These are phyloP conservation scores for Dryas octopetala DNA, from an alignment of 306 rosid species.

Conservation along the genomic window DNA sequence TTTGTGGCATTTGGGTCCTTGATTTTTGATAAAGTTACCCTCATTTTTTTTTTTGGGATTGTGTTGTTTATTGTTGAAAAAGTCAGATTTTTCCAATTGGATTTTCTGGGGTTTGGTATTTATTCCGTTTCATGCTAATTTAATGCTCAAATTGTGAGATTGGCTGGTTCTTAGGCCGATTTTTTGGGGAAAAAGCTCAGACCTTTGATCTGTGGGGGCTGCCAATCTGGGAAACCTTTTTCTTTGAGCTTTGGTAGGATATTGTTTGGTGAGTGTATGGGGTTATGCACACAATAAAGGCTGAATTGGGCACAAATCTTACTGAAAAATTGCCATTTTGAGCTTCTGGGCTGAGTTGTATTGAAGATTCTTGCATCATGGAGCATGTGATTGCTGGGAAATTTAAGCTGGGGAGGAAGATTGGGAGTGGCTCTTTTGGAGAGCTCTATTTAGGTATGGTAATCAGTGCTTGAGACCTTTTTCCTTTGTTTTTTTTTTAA, in stretches of 20 bases:
- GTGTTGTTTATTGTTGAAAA: not conserved
- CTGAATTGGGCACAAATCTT: conserved; percentile 46
- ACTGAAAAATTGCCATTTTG: conserved; percentile 24
- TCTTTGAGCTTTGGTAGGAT: conserved; percentile 31
- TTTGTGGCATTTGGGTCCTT: conserved; percentile 4
- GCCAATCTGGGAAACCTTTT: conserved; percentile 25
- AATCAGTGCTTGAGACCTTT: not conserved
- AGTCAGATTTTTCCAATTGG: conserved; percentile 2
- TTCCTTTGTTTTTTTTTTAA: not conserved
- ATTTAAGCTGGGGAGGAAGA: conserved; percentile 96
- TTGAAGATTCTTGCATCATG: conserved; percentile 59
- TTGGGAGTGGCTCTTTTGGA: conserved; percentile 99
- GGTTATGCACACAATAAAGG: conserved; percentile 40
- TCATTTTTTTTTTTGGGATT: not conserved
- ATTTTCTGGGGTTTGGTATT: conserved; percentile 1
- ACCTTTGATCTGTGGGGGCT: conserved; percentile 23
- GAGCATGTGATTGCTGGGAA: conserved; percentile 90
- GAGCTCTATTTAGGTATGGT: conserved; percentile 85
- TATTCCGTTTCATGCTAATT: conserved; percentile 8
- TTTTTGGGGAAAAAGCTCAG: conserved; percentile 28
- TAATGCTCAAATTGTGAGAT: conserved; percentile 12
- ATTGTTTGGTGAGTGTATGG: conserved; percentile 24
- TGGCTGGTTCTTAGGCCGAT: conserved; percentile 10
- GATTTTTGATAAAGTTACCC: conserved; percentile 7
- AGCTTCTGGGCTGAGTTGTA: conserved; percentile 36